Evolutionary conservation across 352 stramenopile species (phyloP), one percentile per base, ranked within the genome.

Genomic region (Pythium periplocum): DNA sequence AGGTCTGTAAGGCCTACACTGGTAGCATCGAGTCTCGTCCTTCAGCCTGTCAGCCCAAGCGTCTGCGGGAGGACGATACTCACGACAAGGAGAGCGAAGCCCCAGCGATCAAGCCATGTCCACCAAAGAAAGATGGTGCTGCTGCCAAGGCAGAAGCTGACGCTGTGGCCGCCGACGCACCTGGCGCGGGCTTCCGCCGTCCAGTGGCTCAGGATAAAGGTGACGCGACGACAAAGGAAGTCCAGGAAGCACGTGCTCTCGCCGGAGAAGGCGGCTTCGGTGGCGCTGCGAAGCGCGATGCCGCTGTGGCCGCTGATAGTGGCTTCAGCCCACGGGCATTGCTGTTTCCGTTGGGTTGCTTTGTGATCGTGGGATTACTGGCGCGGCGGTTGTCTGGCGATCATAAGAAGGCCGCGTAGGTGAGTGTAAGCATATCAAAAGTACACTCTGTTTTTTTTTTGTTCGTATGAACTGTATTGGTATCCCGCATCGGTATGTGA

Each of bases 321-420:
- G 45, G 49, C 50, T 69, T 61, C 45, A 59, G 68, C 17, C 6
- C 59, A 2, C 61, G 68, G 37, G 64, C 73, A 26, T 51, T 87
- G 36, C 34, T 87, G 46, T 68, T 87, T 44, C 75, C 79, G 3
- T 63, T 76, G 1, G 47, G 72, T 6, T 77, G 75, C 57, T 75
- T 90, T 36, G 64, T 79, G 3, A 65, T 70, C 37, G 53, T 90
- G 8, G 66, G 68, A 32, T 48, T 83, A 2, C 35, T 83, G n/a
- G 79, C 74, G 26, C 62, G 79, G 32, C 68, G 73, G 44, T 72
- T 87, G 56, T 78, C 77, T 7, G 73, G 75, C 11, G 68, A 87
- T 50, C 79, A 90, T 66, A 90, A 87, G 69, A 90, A 90, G 54
- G 61, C 86, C 45, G 79, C 77, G 34, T 90, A 66, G 68, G 48